Evolutionary conservation across 768 basidiomycete genomes (phyloP), one percentile per base, ranked within the genome.

Genomic region (Calocybe cyanea): DNA sequence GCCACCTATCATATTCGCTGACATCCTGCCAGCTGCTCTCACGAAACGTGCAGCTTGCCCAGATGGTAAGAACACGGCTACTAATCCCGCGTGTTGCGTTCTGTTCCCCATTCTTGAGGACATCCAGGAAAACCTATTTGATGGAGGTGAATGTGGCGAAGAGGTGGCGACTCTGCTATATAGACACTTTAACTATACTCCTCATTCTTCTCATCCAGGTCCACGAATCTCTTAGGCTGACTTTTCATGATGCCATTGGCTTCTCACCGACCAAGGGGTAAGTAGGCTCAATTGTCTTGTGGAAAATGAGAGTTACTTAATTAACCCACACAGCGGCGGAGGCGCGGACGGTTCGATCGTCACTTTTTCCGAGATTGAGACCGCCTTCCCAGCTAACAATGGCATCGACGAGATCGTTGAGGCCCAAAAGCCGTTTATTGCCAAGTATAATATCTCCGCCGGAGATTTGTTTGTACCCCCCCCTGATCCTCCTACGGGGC

Each of bases 271-370:
- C 58, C 28, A 37, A 51, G 14, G 64, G 66, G 66, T 67, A 46
- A 24, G 61, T 56, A 8, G 34, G 25, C 25, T 6, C 34, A 35
- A n/a, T n/a, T n/a, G 13, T 7, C 34, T 35, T 14, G 14, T 14
- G 5, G 13, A n/a, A 14, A 14, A 35, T 35, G 17, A 8, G 9
- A 8, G 31, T 32, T 8, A n/a, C 31, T 32, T 32, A 32, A 8
- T 7, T 35, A 35, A 18, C 17, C 13, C 17, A n/a, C 7, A 5
- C 7, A 70, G 69, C 43, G 67, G 69, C 44, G 69, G 70, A 54
- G 71, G 71, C 15, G 69, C 71, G 36, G 77, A 79, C 47, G 78
- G 75, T 21, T 77, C 75, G 3, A 70, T 78, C 49, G 65, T 75
- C 48, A 59, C 63, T 1, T 78, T 79, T 60, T 53, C 57, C 18